Conservation (phyloP, 192 early-diverging fungal species). For the Backusella macrospora region DNA sequence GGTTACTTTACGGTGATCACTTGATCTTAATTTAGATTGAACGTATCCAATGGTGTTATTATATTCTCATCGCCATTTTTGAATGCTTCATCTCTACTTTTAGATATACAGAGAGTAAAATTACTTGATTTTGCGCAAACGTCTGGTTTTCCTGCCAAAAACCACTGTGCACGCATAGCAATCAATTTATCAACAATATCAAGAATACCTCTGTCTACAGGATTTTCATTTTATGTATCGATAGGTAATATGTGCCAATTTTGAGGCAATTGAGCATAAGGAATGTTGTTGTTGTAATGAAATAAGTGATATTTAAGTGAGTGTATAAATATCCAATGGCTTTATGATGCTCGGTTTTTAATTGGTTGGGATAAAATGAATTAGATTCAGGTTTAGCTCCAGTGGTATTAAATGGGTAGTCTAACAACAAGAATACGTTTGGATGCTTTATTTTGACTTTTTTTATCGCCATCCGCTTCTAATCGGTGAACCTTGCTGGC, state of each 20-base stretch:
- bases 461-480: not conserved
- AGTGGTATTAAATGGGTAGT: slow-evolving; percentile 43
- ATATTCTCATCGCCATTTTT: slow-evolving; percentile 18
- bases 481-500: slow-evolving; percentile 15
- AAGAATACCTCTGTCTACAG: slow-evolving; percentile 18
- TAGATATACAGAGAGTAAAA: slow-evolving; percentile 34
- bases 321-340: slow-evolving; percentile 37
- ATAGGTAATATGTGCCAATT: slow-evolving; percentile 38
- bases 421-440: slow-evolving; percentile 43
- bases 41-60: slow-evolving; percentile 13
- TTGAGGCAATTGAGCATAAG: slow-evolving; percentile 21
- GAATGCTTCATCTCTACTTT: slow-evolving; percentile 22
- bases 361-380: slow-evolving; percentile 32
- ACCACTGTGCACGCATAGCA: slow-evolving; percentile 43
- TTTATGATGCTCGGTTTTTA: slow-evolving; percentile 35
- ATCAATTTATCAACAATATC: slow-evolving; percentile 44
- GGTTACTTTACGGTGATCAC: not conserved
- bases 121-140: slow-evolving; percentile 36
- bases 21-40: not conserved
- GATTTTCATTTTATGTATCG: not conserved
- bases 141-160: slow-evolving; percentile 33
- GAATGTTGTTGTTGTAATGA: slow-evolving; percentile 24
- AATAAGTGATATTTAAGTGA: slow-evolving; percentile 33
- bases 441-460: not conserved
- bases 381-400: slow-evolving; percentile 38